Base-by-base conservation (phyloP, 208 protist genomes). In the Trypanosoma theileri region DNA sequence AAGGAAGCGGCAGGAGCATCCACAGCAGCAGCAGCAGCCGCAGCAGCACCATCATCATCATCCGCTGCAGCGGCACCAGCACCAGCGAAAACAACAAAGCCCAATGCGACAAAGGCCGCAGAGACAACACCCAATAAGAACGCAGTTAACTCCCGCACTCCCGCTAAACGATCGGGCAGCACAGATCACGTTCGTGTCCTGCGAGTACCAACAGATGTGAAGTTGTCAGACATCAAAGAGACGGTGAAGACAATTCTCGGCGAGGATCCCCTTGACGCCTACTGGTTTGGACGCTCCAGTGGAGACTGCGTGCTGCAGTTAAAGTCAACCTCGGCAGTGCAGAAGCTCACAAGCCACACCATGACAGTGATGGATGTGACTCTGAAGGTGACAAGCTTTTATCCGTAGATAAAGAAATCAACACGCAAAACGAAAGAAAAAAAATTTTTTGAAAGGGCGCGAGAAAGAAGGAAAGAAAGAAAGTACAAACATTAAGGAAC, bases 281-380 rank as follows among this genome's bases (percentile, higher is more conserved):
- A 85, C 68, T 91, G 84, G 88, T 86, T 84, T 53, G 89, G 89
- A 22, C 77, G 70, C 58, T 51, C 69, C 46, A 85, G 79, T 72
- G 48, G 58, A 1, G 79, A 94, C 68, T 79, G 80, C 4, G 85
- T 94, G 69, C 42, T 86, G 40, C 53, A 86, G 73, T 77, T 91
- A 31, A 35, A 54, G 19, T 65, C 70, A 0, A 59, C 65, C 14
- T 55, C 66, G 26, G 73, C 70, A 22, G 81, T 81, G 10, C 69
- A 66, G 40, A 52, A 45, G 16, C 50, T 88, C 24, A 21, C 71
- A 56, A 17, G 35, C 3, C 62, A 69, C 51, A 55, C 59, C 19
- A 56, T 89, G 44, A 73, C 41, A 21, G 78, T 92, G n/a, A 57
- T 67, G 42, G 70, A 73, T 14, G 19, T 17, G n/a, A 53, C 31